These are phyloP conservation scores for Chlamydomonas sphaeroides DNA, from an alignment of 139 green algal species.

Conservation along the genomic window DNA sequence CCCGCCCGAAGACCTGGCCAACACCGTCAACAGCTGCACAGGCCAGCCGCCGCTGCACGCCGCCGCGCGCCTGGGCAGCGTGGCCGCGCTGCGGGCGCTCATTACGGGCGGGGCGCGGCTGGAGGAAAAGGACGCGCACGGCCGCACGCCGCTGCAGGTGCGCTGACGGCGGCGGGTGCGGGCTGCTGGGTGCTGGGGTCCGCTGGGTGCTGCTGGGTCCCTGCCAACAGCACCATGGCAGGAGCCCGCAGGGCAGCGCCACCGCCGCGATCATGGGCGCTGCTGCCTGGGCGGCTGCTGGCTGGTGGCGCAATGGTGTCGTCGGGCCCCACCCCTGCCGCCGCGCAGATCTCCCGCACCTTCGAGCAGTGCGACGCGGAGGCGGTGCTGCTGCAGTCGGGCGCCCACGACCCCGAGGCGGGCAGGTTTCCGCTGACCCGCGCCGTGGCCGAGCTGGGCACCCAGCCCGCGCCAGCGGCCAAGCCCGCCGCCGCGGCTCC, in stretches of 20 bases:
- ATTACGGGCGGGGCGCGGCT: constrained; percentile 30
- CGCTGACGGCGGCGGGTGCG: no score
- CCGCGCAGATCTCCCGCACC: constrained; percentile 41
- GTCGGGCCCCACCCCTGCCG: no score
- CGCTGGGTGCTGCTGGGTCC: no score
- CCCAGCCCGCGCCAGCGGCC: background rate
- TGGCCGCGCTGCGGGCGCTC: constrained; percentile 24
- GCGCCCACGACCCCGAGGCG: constrained; percentile 42
- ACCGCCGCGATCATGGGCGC: no score
- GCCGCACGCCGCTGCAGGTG: constrained; percentile 44
- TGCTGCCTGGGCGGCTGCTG: no score
- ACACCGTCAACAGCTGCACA: background rate
- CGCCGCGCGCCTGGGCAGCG: constrained; percentile 9
- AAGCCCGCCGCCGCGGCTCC: background rate
- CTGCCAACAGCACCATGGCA: no score
- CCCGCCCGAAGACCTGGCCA: background rate
- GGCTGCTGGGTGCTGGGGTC: no score
- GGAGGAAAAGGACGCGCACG: constrained; percentile 38
- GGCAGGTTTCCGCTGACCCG: constrained; percentile 12
- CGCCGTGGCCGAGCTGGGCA: constrained; percentile 15
- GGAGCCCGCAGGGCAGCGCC: no score
- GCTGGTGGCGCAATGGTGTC: no score
- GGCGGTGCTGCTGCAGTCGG: constrained; percentile 43
- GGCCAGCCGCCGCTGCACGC: constrained; percentile 42
- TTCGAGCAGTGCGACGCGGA: constrained; percentile 56